Evolutionary conservation across 352 stramenopile genomes (phyloP).

Genomic region (Phytophthora capsici): DNA sequence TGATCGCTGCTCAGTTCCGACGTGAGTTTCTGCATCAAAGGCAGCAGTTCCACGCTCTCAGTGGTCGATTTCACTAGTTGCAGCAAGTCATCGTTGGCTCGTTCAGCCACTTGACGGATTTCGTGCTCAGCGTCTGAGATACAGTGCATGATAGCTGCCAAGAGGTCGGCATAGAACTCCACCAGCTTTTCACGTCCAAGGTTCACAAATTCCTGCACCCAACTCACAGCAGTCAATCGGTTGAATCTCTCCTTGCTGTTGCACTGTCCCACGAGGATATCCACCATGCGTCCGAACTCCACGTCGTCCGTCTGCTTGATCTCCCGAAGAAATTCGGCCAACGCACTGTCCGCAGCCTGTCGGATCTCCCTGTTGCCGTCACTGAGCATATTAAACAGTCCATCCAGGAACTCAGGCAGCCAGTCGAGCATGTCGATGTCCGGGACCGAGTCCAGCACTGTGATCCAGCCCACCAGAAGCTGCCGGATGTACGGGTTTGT

Average conservation of each 20-base stretch:
- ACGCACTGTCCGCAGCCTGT: slow-evolving; percentile 93
- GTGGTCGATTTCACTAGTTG: slow-evolving; percentile 94
- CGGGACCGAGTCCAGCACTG: slow-evolving; percentile 97
- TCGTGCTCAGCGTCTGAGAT: slow-evolving; percentile 97
- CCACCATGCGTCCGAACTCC: slow-evolving; percentile 97
- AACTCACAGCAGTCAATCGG: slow-evolving; percentile 97
- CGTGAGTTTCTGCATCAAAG: slow-evolving; percentile 96
- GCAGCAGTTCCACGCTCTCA: slow-evolving; percentile 90
- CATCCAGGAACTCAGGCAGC: slow-evolving; percentile 97
- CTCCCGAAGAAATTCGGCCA: slow-evolving; percentile 96
- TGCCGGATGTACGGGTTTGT: slow-evolving; percentile 99
- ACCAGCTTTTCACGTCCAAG: slow-evolving; percentile 95
- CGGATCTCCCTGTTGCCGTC: slow-evolving; percentile 99
- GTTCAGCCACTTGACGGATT: slow-evolving; percentile 95
- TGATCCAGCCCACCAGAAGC: slow-evolving; percentile 98
- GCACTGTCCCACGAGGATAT: slow-evolving; percentile 98
- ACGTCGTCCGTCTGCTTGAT: slow-evolving; percentile 96
- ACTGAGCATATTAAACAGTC: slow-evolving; percentile 99
- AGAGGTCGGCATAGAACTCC: slow-evolving; percentile 95
- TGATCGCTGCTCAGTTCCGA: slow-evolving; percentile 95
- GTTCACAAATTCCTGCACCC: slow-evolving; percentile 98
- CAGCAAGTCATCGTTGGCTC: slow-evolving; percentile 97
- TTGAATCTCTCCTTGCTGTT: slow-evolving; percentile 97
- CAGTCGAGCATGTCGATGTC: slow-evolving; percentile 99
- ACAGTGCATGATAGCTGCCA: slow-evolving; percentile 97